Conservation (phyloP, 441 rosid species). For the Corymbia calophylla region DNA sequence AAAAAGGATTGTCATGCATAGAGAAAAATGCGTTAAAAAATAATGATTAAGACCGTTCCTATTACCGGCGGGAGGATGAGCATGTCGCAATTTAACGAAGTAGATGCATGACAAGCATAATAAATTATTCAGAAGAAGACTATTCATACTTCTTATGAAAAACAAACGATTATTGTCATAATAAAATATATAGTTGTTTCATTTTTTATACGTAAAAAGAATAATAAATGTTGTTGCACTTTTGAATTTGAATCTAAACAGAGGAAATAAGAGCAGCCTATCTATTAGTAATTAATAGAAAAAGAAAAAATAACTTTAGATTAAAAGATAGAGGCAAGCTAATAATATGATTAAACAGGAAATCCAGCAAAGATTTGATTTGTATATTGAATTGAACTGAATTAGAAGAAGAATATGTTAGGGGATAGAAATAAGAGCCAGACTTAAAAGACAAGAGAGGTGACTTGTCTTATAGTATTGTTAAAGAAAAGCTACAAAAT, state of each 20-base stretch:
- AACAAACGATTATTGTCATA: background rate
- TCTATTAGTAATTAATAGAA: background rate
- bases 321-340: background rate
- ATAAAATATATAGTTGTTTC: background rate
- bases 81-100: background rate
- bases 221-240: accelerated
- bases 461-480: background rate
- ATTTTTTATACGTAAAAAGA: background rate
- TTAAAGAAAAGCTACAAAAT: no score
- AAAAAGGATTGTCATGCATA: no score
- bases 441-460: background rate
- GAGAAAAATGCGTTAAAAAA: no score
- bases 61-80: background rate
- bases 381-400: background rate
- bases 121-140: background rate
- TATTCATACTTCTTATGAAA: background rate
- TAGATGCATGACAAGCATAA: background rate
- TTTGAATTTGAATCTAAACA: no score
- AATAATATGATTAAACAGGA: background rate
- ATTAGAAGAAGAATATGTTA: background rate
- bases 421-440: background rate
- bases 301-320: background rate
- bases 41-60: background rate
- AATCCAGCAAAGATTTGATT: background rate
- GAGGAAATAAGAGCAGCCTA: background rate